Base-by-base conservation (phyloP, 495 filamentous ascomycete genomes). In the Friedmanniomyces simplex region DNA sequence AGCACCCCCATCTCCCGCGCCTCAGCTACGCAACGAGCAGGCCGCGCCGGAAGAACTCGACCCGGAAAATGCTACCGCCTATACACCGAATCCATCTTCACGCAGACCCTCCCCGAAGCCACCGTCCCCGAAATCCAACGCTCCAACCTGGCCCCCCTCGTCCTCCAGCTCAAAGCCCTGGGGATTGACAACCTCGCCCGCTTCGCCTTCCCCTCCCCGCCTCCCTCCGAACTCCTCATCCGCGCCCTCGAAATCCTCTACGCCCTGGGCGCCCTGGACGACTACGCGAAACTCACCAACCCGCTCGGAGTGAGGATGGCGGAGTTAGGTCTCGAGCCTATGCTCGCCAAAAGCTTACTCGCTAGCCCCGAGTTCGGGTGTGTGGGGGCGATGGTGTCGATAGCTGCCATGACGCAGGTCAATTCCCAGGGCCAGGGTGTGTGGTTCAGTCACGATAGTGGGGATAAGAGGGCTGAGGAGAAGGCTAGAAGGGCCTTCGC, bases 101-200 rank as follows among this genome's bases (percentile, higher is more conserved):
- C 28, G 10, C 77, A 81, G 49, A 64, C 70, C 24, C 76, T 99
- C n/a, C 76, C 79, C 10, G 88, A 88, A 60, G 76, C 82, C 24
- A 91, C 84, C 1, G 73, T 89, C 2, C 91, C 94, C 1, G 93
- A 99, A 69, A 91, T 97, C 48, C 91, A 96, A 66, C 79, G 94
- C 49, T 91, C 87, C 22, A 94, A 96, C 66, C 81, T 99, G 39
- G 91, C 93, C 0, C 88, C 91, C 0, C 81, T 89, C 24, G 80
- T 99, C 46, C 82, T 97, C 56, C 91, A 97, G 69, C 81, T 99
- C 52, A 96, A 97, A 70, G 93, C 91, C 18, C 76, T 99, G 18
- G 94, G 94, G 0, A 94, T 99, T 64, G 91, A 95, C 69, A 97
- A 99, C 68, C 85, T 97, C 28, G 81, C 88, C 8, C 82, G 90